Evolutionary conservation across 73 alveolate genomes (phyloP).

Genomic region (Tetrahymena thermophila): DNA sequence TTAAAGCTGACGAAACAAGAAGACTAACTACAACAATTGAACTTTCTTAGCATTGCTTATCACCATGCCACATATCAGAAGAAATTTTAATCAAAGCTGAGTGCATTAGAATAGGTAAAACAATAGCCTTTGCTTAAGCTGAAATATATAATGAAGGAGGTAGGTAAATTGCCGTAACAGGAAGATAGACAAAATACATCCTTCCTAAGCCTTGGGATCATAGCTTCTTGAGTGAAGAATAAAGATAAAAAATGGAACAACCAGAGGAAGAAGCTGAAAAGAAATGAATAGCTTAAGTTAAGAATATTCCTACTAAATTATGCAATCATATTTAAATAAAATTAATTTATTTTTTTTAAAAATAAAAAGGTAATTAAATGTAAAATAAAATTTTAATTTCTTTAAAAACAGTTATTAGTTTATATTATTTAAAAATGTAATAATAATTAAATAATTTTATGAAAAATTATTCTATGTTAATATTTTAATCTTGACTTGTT

Average conservation of each 20-base stretch:
- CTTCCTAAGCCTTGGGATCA: not conserved
- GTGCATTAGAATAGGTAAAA: not conserved
- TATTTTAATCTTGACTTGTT: too few species aligned
- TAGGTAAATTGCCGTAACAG: not conserved
- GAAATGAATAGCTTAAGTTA: not conserved
- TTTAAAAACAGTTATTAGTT: too few species aligned
- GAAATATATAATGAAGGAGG: not conserved
- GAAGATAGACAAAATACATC: not conserved
- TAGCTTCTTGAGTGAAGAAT: not conserved
- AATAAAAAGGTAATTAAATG: too few species aligned
- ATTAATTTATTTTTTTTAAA: too few species aligned
- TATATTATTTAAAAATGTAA: too few species aligned
- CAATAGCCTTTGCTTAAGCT: not conserved
- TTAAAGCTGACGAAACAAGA: conserved; percentile 31
- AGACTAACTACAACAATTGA: not conserved
- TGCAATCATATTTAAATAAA: too few species aligned
- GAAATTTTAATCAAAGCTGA: not conserved
- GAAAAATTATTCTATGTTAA: too few species aligned
- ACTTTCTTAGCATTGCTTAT: not conserved
- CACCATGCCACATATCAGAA: not conserved
- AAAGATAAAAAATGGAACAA: not conserved
- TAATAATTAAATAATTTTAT: too few species aligned
- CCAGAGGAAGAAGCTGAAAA: not conserved
- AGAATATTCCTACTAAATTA: too few species aligned
- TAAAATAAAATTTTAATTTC: too few species aligned